Percentiles rank a stretch among this genome's conserved stretches.
Evolutionary conservation across 345 rosid genomes (phyloP).

Genomic region (Hirschfeldia incana): DNA sequence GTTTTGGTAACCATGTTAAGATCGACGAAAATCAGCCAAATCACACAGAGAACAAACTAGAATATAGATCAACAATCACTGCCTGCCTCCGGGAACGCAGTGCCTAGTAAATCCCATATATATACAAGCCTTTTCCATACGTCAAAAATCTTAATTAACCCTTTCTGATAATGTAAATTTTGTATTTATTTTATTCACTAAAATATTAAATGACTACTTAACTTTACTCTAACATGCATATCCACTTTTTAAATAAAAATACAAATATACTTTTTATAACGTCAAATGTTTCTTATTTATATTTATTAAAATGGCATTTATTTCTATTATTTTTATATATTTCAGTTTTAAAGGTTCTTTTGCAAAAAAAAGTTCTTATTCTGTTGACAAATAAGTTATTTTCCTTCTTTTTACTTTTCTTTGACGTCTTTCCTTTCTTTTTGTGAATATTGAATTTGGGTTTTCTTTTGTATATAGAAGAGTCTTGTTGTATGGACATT

Average conservation of each 20-base stretch:
- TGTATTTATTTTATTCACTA: not conserved
- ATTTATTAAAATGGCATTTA: too few relatives aligned
- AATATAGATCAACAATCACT: not conserved
- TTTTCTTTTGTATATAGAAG: not conserved
- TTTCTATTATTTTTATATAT: too few relatives aligned
- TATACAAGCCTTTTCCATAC: not conserved
- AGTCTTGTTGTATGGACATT: not conserved
- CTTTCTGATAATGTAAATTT: not conserved
- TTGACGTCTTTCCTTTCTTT: not conserved
- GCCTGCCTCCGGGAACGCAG: too few relatives aligned
- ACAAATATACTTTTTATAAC: too few relatives aligned
- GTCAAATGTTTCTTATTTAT: too few relatives aligned
- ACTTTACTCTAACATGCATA: not conserved
- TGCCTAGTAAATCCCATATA: not conserved
- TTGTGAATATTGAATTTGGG: not conserved
- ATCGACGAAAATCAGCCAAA: not conserved
- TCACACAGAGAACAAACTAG: not conserved
- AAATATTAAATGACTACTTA: not conserved
- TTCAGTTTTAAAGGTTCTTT: not conserved
- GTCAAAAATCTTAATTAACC: not conserved
- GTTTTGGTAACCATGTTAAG: not conserved
- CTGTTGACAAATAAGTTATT: not conserved
- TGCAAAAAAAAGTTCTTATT: not conserved
- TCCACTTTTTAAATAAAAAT: not conserved
- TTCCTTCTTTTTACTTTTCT: not conserved